Base-by-base conservation (phyloP, 1,139 yeast genomes). In the Suhomyces taliae region DNA sequence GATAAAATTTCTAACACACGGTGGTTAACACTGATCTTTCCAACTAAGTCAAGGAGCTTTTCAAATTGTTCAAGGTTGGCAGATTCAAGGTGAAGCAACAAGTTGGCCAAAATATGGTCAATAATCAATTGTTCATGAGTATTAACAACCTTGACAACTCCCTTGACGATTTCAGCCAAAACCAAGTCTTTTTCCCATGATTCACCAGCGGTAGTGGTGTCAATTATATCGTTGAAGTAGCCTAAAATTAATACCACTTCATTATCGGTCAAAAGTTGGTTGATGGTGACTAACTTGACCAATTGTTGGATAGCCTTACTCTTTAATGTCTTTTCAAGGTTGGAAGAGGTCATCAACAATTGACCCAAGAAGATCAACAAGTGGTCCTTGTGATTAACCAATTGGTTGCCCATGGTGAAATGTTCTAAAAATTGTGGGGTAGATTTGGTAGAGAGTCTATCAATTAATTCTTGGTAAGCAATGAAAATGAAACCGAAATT, bases 201-300 rank as follows among this genome's bases (percentile, higher is more conserved):
- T 38, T 69, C 71, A 7, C 70, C 66, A 3, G 46, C 48, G n/a
- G 85, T 60, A 8, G 57, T 49, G 7, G 52, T 52, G 6, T 57
- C 48, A 8, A 87, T 68, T 24, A 83, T 77, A 39, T 84, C 90
- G 33, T 83, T 82, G 37, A 90, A 70, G 56, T 86, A 83, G 50
- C 83, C 89, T 32, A 87, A 79, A 8, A 89, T 69, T 46, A 87
- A 66, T 24, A 81, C 78, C 33, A 80, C 62, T 56, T 90, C 96
- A 43, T 79, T 79, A 2, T 59, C 56, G 9, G 64, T 65, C 39
- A 88, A 65, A 52, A 79, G 82, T 1, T 65, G 66, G 2, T 67
- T 62, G 54, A 85, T 67, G 34, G 69, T 69, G 26, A 80, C 67
- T 44, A 87, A 59, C 49, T 81, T 79, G 1, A 81, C 72, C 47